Evolutionary conservation across 768 basidiomycete species (phyloP), one percentile per base, ranked within the genome.

Genomic region (Pleurotus djamor): DNA sequence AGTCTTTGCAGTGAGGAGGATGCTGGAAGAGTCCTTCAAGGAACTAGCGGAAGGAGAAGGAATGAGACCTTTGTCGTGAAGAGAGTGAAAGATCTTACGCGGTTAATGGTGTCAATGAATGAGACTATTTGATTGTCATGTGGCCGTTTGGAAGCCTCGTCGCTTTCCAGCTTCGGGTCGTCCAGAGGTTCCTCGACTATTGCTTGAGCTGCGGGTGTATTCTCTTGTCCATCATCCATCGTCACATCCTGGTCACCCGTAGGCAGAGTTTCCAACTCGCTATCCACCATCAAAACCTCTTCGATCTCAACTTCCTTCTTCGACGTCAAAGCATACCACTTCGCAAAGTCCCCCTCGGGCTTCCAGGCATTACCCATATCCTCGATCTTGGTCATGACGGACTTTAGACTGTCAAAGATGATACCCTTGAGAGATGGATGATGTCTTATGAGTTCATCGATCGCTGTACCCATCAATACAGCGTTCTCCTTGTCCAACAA

Each of bases 401-500:
- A 76, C 60, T 86, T 87, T 61, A 96, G 73, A 1, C 91, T 84
- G 12, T 90, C 85, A 62, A 96, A 91, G 13, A 98, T 87, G 21
- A 88, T 72, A 1, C 81, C 71, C 70, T 94, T 96, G 49, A 99
- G 78, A 1, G 83, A 79, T 3, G 97, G 97, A 71, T 99, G 97
- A 67, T 99, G 97, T 4, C 97, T 86, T 60, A 96, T 88, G 59
- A 99, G 87, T 68, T 99, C 97, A 66, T 99, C 97, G 21, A 98
- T 83, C 21, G 91, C 85, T 4, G 89, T 89, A 4, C 97, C 97
- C 58, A 98, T 86, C 55, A 93, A 76, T 17, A 91, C 87, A 3
- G 93, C 89, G 65, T 95, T 94, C 70, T 98, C 97, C 69, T 95
- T 94, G 67, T 98, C 97, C 50, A 90, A 85, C 14, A 97, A 79